A percentile compares a stretch with the other conserved stretches of the same genome.
Evolutionary conservation across 306 rosid species (phyloP).

Genomic region (Vigna radiata): DNA sequence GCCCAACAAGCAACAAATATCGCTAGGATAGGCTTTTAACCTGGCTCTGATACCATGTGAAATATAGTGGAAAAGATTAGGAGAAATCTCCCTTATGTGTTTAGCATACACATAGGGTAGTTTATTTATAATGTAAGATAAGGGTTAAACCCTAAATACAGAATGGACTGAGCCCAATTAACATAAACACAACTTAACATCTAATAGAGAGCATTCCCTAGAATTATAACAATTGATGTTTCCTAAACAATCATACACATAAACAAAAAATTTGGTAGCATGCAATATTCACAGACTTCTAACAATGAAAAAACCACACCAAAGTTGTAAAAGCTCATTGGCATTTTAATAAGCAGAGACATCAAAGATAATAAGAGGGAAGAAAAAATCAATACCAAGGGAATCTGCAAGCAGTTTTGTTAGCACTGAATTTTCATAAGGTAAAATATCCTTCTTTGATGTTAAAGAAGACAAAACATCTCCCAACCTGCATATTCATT

Average conservation of each 20-base stretch:
- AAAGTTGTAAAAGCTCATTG: not conserved
- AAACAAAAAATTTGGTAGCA: not conserved
- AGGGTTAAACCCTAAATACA: no score
- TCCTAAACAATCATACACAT: not conserved
- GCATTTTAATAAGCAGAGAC: not conserved
- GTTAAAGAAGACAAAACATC: slow-evolving; percentile 63
- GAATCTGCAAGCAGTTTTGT: slow-evolving; percentile 59
- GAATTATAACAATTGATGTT: not conserved
- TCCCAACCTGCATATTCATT: slow-evolving; percentile 55
- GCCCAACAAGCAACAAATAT: no score
- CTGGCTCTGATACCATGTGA: no score
- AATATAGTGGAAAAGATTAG: no score
- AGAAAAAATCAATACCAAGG: slow-evolving; percentile 50
- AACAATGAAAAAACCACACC: not conserved
- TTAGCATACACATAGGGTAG: no score
- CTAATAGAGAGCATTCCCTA: not conserved
- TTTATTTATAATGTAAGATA: no score
- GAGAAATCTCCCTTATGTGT: no score
- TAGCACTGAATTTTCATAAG: slow-evolving; percentile 56
- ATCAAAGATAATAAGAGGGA: slow-evolving; percentile 36
- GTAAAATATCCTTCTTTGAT: slow-evolving; percentile 53
- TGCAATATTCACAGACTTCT: not conserved
- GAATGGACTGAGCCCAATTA: no score
- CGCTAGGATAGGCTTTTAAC: no score
- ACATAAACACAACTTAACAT: no score